Evolutionary conservation across 306 rosid species (phyloP).

Genomic region (Calophaca sinica): DNA sequence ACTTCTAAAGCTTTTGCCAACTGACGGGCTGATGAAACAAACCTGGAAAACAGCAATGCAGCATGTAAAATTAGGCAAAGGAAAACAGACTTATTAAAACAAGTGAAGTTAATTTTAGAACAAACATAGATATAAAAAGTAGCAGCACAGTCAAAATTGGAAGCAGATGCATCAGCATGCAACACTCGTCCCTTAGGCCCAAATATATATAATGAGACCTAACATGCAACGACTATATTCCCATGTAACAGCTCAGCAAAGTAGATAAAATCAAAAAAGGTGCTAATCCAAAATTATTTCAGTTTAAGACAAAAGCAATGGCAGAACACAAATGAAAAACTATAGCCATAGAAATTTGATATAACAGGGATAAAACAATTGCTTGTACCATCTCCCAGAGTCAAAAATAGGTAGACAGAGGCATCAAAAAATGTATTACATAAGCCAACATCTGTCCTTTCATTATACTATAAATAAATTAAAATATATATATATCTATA

Average conservation of each 20-base stretch:
- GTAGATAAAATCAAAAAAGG: not conserved
- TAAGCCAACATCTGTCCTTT: not conserved
- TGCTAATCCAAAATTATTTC: conserved; percentile 7
- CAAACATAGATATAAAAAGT: conserved; percentile 11
- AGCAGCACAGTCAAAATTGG: conserved; percentile 6
- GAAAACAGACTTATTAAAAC: not conserved
- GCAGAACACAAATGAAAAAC: conserved; percentile 1
- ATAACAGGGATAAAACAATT: conserved; percentile 1
- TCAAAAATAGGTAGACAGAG: not conserved
- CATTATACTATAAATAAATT: not conserved
- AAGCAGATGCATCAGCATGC: not conserved
- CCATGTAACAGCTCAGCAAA: not conserved
- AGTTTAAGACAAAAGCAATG: not conserved
- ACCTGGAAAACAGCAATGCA: conserved; percentile 59
- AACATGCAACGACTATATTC: not conserved
- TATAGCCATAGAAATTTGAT: conserved; percentile 4
- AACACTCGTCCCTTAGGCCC: conserved; percentile 1
- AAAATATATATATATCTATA: no score
- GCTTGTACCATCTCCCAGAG: conserved; percentile 5
- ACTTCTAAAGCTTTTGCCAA: conserved; percentile 95
- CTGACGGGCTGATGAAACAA: conserved; percentile 90
- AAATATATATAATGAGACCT: conserved; percentile 3
- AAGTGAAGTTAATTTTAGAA: not conserved
- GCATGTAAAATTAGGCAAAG: conserved; percentile 9
- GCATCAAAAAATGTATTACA: conserved; percentile 17